Evolutionary conservation across 495 filamentous ascomycete genomes (phyloP).

Genomic region (Lentithecium fluviatile): DNA sequence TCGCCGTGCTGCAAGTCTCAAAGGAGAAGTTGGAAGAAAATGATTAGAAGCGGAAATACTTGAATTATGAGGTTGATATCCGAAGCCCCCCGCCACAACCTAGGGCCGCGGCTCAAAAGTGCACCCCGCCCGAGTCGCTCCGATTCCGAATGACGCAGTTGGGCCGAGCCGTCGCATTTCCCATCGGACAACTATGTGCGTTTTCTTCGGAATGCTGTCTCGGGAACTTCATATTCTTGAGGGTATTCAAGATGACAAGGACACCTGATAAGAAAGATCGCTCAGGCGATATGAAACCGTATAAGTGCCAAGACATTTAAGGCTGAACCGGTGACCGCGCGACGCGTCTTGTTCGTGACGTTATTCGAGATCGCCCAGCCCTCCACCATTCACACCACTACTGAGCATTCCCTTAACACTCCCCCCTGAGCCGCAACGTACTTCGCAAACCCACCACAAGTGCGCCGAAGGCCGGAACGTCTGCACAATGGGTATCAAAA

Average conservation of each 20-base stretch:
- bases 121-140: neutral
- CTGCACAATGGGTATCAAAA: slow-evolving; percentile 84
- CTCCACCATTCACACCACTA: neutral
- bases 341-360: slow-evolving; percentile 28
- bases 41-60: neutral
- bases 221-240: neutral
- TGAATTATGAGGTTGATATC: too few species aligned
- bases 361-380: neutral
- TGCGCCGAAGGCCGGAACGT: neutral
- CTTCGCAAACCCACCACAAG: neutral
- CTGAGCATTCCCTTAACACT: neutral
- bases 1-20: neutral
- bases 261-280: too few species aligned
- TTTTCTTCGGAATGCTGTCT: neutral
- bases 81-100: neutral
- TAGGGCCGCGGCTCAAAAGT: slow-evolving; percentile 22
- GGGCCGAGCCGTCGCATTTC: neutral
- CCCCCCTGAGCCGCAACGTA: too few species aligned
- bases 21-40: slow-evolving; percentile 1
- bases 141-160: neutral
- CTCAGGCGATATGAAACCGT: neutral
- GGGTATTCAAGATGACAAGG: neutral
- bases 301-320: slow-evolving; percentile 25
- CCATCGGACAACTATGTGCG: neutral
- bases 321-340: slow-evolving; percentile 24